Evolutionary conservation across 2,329 filamentous ascomycete species (phyloP), one percentile per base, ranked within the genome.

Genomic region (Cercospora sojina): DNA sequence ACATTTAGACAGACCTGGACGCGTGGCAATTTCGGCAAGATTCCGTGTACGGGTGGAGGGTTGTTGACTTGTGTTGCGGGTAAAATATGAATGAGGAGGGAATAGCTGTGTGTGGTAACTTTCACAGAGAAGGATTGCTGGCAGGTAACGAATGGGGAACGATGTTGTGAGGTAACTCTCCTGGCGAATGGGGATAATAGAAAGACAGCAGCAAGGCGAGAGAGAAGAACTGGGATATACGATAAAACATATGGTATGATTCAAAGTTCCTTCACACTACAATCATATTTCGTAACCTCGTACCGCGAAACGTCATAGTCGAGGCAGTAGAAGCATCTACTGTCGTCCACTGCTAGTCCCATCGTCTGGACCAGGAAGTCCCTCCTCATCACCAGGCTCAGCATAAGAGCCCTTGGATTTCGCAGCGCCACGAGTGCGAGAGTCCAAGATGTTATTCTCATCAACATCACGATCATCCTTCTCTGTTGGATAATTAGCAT

Each of bases 341-440:
- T 63, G 49, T 1, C 60, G 60, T 29, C 60, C 49, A 66, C 65
- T 68, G 57, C 63, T 57, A 5, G 71, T 74, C 2, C 73, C 72
- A 69, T 73, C 72, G 9, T 73, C 67, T 25, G 70, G 47, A 27
- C 68, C 67, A 3, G 74, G 74, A 38, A 77, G 59, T 55, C 74
- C 80, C 75, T 84, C 83, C 64, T 84, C 82, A 69, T 85, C 83
- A 31, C 81, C 81, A n/a, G 83, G 83, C 78, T 85, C 83, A 1
- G 73, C 69, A 70, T 85, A 85, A 0, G 77, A 77, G 18, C 83
- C 82, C 38, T 75, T 67, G 47, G 76, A 38, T 77, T 83, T 83
- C 0, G 80, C 73, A 0, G 81, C 83, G 64, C 83, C 82, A 18
- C 83, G 78, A 7, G 83, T 84, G 31, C 82, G 80, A 27, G 74